Evolutionary conservation across 2,329 filamentous ascomycete genomes (phyloP).

Genomic region (Lasiodiplodia hormozganensis): DNA sequence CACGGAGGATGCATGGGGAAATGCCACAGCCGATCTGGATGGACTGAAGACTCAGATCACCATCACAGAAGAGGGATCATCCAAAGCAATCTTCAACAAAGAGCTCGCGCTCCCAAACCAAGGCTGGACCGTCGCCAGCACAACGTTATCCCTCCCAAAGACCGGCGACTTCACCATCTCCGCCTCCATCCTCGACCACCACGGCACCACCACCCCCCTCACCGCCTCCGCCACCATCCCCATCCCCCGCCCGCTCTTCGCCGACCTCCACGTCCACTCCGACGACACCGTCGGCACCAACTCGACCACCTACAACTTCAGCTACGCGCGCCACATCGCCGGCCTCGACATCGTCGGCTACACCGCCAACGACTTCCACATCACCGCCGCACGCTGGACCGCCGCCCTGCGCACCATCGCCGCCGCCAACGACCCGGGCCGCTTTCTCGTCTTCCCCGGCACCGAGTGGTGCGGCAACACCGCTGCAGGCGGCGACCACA

Average conservation of each 20-base stretch:
- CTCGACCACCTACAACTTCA: slow-evolving; percentile 46
- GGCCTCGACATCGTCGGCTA: slow-evolving; percentile 49
- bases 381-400: slow-evolving; percentile 42
- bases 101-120: background rate
- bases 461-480: slow-evolving; percentile 49
- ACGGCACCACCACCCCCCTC: slow-evolving; percentile 30
- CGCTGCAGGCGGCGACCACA: slow-evolving; percentile 41
- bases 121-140: background rate
- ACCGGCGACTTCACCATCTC: background rate
- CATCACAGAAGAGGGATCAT: background rate
- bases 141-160: background rate
- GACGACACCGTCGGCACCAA: slow-evolving; percentile 50
- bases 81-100: background rate
- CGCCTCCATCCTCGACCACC: background rate
- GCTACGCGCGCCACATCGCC: slow-evolving; percentile 45
- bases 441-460: slow-evolving; percentile 43
- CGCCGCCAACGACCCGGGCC: slow-evolving; percentile 35
- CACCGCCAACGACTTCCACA: slow-evolving; percentile 50
- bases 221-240: slow-evolving; percentile 31
- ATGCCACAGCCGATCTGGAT: slow-evolving; percentile 34
- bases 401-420: too few relatives aligned
- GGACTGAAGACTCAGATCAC: background rate
- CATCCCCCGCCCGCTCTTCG: slow-evolving; percentile 40
- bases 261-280: slow-evolving; percentile 48
- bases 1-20: slow-evolving; percentile 38